These are phyloP conservation scores for Mortierella sp. DNA, from an alignment of 371 early-diverging fungal species.

Conservation along the genomic window DNA sequence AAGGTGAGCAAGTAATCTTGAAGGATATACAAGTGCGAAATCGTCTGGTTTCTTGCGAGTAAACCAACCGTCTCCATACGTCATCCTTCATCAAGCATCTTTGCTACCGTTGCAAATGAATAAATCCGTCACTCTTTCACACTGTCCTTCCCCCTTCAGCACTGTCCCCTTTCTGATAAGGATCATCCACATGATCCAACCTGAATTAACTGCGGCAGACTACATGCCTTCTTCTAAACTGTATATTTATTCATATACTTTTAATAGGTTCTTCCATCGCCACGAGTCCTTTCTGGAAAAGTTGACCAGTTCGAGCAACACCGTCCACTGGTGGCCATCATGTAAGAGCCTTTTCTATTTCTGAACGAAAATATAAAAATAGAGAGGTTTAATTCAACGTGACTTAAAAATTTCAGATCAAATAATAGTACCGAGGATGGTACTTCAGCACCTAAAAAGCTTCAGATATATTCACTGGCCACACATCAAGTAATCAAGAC, in stretches of 20 bases:
- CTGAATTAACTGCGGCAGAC: slow-evolving; percentile 4
- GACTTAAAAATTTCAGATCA: too few species aligned
- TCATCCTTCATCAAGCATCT: not conserved
- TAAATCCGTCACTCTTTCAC: not conserved
- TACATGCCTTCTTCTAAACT: not conserved
- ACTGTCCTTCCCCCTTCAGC: not conserved
- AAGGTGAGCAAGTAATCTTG: slow-evolving; percentile 56
- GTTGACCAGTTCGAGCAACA: slow-evolving; percentile 47
- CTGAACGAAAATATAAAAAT: not conserved
- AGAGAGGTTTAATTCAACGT: too few species aligned
- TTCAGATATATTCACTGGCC: slow-evolving; percentile 63
- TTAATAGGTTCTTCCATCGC: slow-evolving; percentile 45
- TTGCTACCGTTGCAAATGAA: not conserved
- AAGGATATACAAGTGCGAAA: too few species aligned
- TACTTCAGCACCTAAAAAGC: slow-evolving; percentile 18
- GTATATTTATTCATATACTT: not conserved
- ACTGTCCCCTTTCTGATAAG: slow-evolving; percentile 4
- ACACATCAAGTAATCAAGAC: slow-evolving; percentile 56
- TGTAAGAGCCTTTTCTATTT: slow-evolving; percentile 57
- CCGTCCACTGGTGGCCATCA: slow-evolving; percentile 64
- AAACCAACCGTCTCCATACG: not conserved
- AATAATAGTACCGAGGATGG: slow-evolving; percentile 24
- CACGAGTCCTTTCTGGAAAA: slow-evolving; percentile 32
- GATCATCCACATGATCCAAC: not conserved
- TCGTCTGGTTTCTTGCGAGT: not conserved